These are phyloP conservation scores for Stipa capillata DNA, from an alignment of 176 grass and related monocot species.

Conservation along the genomic window DNA sequence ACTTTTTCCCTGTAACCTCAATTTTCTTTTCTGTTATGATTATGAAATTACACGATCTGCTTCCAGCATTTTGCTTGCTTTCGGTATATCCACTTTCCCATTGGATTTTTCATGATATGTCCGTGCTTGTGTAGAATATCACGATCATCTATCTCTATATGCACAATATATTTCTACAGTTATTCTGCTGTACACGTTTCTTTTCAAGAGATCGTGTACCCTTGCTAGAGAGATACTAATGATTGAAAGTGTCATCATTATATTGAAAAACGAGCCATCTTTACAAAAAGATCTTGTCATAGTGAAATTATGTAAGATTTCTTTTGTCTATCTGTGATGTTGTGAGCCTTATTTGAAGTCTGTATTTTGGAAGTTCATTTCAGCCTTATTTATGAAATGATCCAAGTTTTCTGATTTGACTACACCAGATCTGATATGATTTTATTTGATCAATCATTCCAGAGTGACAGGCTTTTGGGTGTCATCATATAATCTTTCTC, in stretches of 20 bases:
- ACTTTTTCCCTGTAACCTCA: neutral
- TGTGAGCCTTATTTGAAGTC: neutral
- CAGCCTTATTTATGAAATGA: neutral
- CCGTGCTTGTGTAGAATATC: neutral
- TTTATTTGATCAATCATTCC: neutral
- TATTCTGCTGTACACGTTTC: neutral
- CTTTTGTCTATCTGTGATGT: neutral
- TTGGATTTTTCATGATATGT: neutral
- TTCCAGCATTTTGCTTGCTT: neutral
- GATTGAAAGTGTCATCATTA: neutral
- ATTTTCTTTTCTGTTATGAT: neutral
- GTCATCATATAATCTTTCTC: neutral
- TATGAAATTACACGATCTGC: neutral
- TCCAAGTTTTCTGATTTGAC: conserved; percentile 2
- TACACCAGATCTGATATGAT: neutral
- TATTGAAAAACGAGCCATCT: neutral
- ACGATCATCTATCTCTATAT: neutral
- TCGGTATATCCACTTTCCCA: neutral
- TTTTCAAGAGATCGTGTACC: neutral
- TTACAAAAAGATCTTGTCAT: neutral
- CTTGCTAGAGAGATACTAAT: neutral
- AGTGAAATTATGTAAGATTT: neutral
- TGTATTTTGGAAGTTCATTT: neutral
- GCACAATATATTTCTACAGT: neutral
- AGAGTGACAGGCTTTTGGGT: conserved; percentile 9